Conservation (phyloP, 257 asterid genomes). For the Paraleonurus japonicus region DNA sequence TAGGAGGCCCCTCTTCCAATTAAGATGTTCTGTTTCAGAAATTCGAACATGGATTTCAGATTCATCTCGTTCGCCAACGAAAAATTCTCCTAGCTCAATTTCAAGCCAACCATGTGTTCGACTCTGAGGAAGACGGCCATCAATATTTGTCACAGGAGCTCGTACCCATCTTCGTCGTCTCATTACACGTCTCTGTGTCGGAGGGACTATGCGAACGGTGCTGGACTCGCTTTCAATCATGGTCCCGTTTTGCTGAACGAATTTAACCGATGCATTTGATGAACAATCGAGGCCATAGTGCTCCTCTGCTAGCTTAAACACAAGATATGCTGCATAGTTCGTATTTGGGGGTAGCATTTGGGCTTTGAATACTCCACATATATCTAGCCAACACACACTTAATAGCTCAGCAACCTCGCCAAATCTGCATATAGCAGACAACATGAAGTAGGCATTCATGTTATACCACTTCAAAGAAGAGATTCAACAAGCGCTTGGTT, state of each 20-base stretch:
- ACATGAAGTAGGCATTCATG: background rate
- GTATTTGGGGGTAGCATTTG: conserved; percentile 29
- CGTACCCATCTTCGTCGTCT: background rate
- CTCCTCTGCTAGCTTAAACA: conserved; percentile 13
- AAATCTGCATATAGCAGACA: conserved; percentile 37
- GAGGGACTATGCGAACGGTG: conserved; percentile 11
- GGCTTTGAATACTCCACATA: conserved; percentile 30
- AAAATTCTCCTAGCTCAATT: conserved; percentile 35
- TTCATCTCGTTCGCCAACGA: conserved; percentile 17
- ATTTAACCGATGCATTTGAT: conserved; percentile 26
- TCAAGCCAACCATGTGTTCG: conserved; percentile 36
- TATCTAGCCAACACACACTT: conserved; percentile 45
- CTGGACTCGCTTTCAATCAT: background rate
- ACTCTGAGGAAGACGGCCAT: background rate
- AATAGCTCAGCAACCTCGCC: conserved; percentile 48
- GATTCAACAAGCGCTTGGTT: background rate
- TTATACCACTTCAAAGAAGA: background rate
- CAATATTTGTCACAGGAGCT: background rate
- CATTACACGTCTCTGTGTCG: too few species aligned
- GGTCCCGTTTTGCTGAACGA: background rate
- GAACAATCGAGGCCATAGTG: conserved; percentile 18
- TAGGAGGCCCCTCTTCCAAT: conserved; percentile 26
- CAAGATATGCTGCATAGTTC: conserved; percentile 28
- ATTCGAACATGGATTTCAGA: conserved; percentile 18
- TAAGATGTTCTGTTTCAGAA: background rate